These are phyloP conservation scores for Calamus simplicifolius DNA, from an alignment of 176 grass and related monocot species.

Conservation along the genomic window DNA sequence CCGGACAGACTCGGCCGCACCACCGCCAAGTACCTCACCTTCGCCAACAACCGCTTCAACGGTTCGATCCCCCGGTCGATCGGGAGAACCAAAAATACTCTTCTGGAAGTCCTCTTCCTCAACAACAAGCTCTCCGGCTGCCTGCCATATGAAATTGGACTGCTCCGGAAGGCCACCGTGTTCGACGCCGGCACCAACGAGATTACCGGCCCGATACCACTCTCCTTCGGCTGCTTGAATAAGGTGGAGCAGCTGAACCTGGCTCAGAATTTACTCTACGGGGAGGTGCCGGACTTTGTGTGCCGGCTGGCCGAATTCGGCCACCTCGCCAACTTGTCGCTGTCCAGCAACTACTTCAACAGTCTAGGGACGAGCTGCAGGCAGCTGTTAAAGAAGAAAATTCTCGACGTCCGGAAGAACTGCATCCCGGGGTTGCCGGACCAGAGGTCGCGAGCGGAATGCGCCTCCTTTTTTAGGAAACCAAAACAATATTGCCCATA, in stretches of 20 bases:
- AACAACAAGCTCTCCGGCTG: constrained; percentile 70
- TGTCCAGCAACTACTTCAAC: constrained; percentile 72
- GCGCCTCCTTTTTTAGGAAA: constrained; percentile 37
- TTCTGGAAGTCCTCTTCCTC: constrained; percentile 73
- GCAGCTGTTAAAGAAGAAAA: constrained; percentile 31
- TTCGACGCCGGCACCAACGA: constrained; percentile 62
- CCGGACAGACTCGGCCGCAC: constrained; percentile 45
- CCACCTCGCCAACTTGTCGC: constrained; percentile 55
- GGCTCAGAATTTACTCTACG: constrained; percentile 55
- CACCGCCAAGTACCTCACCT: constrained; percentile 46
- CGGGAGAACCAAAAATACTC: constrained; percentile 22
- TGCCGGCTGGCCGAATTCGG: constrained; percentile 49
- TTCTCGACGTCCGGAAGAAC: constrained; percentile 62
- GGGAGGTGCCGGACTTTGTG: constrained; percentile 55
- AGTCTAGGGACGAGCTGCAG: constrained; percentile 43
- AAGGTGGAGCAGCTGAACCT: constrained; percentile 54
- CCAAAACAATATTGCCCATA: constrained; percentile 52
- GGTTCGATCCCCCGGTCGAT: constrained; percentile 48
- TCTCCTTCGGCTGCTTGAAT: constrained; percentile 70
- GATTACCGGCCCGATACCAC: constrained; percentile 54
- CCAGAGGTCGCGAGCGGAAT: constrained; percentile 55
- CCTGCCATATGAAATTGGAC: constrained; percentile 63
- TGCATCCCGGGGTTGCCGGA: constrained; percentile 52
- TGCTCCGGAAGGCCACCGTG: constrained; percentile 37
- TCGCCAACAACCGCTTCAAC: constrained; percentile 75